Percentiles rank a stretch among this genome's conserved stretches.
phyloP scores from a whole-genome alignment of 352 stramenopile species.

The Phytophthora nicotianae region DNA sequence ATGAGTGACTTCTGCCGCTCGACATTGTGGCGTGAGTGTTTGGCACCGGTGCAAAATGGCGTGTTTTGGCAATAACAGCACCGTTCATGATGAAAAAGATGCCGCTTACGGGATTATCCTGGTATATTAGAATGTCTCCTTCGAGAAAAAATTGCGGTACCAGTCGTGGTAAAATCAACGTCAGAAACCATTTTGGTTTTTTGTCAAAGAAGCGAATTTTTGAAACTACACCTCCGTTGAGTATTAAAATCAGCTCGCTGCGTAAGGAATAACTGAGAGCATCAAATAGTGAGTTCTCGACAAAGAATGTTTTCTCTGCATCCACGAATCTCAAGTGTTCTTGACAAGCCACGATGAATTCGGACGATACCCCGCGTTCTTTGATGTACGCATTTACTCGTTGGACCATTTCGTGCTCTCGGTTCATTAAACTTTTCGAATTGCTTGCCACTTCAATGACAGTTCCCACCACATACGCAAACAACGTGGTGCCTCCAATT shows the following conservation, averaged over 20 bases:
- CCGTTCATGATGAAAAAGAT: slow-evolving; percentile 83
- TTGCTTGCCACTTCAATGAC: slow-evolving; percentile 85
- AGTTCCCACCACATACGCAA: slow-evolving; percentile 81
- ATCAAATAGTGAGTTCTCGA: slow-evolving; percentile 64
- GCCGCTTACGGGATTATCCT: slow-evolving; percentile 68
- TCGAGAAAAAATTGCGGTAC: slow-evolving; percentile 74
- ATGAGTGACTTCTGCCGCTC: slow-evolving; percentile 17
- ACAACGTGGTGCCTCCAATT: slow-evolving; percentile 81
- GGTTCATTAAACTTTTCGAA: slow-evolving; percentile 77
- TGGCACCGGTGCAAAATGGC: slow-evolving; percentile 9
- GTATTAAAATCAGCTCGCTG: slow-evolving; percentile 67
- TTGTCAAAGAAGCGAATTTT: slow-evolving; percentile 86
- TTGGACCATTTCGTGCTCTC: slow-evolving; percentile 74
- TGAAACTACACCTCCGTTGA: slow-evolving; percentile 61
- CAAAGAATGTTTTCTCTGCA: slow-evolving; percentile 72
- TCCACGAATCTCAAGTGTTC: slow-evolving; percentile 79
- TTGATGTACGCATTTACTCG: slow-evolving; percentile 82
- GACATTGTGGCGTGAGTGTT: slow-evolving; percentile 17
- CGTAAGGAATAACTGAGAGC: slow-evolving; percentile 69
- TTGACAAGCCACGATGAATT: slow-evolving; percentile 74
- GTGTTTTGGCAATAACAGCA: slow-evolving; percentile 53
- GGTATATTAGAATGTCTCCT: slow-evolving; percentile 74
- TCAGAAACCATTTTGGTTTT: slow-evolving; percentile 86
- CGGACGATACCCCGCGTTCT: slow-evolving; percentile 69
- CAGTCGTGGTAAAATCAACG: slow-evolving; percentile 64